Percentiles rank a stretch among this genome's conserved stretches.
Conservation (phyloP, 495 filamentous ascomycete genomes). For the Saxophila tyrrhenica region DNA sequence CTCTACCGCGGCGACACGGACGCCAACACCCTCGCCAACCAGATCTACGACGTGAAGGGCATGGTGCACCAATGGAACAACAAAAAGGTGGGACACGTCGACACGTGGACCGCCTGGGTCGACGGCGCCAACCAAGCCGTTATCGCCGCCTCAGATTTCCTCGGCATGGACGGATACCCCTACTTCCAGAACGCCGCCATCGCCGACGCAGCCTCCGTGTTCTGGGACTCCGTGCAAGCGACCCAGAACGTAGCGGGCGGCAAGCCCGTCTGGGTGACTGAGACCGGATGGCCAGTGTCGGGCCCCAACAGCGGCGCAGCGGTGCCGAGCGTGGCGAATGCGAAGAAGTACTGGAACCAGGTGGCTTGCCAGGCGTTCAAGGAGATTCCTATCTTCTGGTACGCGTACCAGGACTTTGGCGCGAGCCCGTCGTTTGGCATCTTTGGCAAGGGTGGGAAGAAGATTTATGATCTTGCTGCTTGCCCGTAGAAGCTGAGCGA, state of each 20-base stretch:
- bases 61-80: conserved; percentile 41
- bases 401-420: conserved; percentile 55
- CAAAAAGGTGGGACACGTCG: conserved; percentile 68
- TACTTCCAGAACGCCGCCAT: conserved; percentile 61
- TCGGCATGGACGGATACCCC: conserved; percentile 52
- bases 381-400: conserved; percentile 62
- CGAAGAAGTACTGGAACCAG: conserved; percentile 65
- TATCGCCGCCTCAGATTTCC: conserved; percentile 55
- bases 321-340: conserved; percentile 52
- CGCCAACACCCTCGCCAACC: conserved; percentile 43
- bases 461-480: not conserved
- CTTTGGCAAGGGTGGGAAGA: conserved; percentile 18
- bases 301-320: conserved; percentile 51
- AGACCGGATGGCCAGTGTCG: conserved; percentile 76
- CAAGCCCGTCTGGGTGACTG: conserved; percentile 79
- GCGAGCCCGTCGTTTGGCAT: conserved; percentile 63
- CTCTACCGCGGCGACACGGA: conserved; percentile 64
- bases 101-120: conserved; percentile 56
- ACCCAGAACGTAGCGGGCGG: conserved; percentile 47
- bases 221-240: conserved; percentile 47
- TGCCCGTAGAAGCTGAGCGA: not conserved
- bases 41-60: conserved; percentile 52
- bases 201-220: conserved; percentile 45
- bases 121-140: conserved; percentile 61
- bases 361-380: conserved; percentile 65